These are phyloP conservation scores for Coprinopsis sp. DNA, from an alignment of 768 basidiomycete genomes.

Conservation along the genomic window DNA sequence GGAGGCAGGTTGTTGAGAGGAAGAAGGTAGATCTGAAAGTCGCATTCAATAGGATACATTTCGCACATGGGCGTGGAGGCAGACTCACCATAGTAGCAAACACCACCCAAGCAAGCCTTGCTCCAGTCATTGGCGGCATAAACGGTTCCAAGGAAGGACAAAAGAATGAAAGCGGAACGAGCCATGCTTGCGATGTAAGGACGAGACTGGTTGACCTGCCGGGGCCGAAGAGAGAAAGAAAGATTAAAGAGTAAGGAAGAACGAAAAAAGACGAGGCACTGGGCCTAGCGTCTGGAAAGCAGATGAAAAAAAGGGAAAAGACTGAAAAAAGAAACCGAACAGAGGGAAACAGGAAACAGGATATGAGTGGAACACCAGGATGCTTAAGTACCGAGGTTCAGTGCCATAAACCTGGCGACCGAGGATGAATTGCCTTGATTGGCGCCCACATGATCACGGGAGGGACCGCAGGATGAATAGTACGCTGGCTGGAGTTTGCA, in stretches of 20 bases:
- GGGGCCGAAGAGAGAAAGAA: conserved; percentile 1
- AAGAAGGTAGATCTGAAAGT: background rate
- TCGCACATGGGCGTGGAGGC: background rate
- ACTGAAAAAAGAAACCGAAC: too few relatives aligned
- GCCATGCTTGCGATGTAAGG: background rate
- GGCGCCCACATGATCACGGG: too few relatives aligned
- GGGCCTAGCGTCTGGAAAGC: too few relatives aligned
- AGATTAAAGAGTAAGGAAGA: too few relatives aligned
- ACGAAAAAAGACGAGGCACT: background rate
- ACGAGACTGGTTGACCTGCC: background rate
- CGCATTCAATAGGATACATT: background rate
- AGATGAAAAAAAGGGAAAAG: too few relatives aligned
- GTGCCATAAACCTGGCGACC: too few relatives aligned
- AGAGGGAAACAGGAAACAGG: too few relatives aligned
- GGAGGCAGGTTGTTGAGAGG: background rate
- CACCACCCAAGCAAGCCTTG: conserved; percentile 32
- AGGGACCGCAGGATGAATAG: too few relatives aligned
- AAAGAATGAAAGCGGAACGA: background rate
- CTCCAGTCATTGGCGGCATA: conserved; percentile 40
- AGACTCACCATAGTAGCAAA: conserved; percentile 32
- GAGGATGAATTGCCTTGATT: too few relatives aligned
- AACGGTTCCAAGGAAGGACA: background rate
- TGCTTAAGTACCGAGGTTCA: too few relatives aligned
- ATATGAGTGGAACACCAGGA: too few relatives aligned
- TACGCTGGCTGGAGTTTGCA: too few relatives aligned